These are phyloP conservation scores for Ramaria sp. DNA, from an alignment of 768 basidiomycete genomes.

Conservation along the genomic window DNA sequence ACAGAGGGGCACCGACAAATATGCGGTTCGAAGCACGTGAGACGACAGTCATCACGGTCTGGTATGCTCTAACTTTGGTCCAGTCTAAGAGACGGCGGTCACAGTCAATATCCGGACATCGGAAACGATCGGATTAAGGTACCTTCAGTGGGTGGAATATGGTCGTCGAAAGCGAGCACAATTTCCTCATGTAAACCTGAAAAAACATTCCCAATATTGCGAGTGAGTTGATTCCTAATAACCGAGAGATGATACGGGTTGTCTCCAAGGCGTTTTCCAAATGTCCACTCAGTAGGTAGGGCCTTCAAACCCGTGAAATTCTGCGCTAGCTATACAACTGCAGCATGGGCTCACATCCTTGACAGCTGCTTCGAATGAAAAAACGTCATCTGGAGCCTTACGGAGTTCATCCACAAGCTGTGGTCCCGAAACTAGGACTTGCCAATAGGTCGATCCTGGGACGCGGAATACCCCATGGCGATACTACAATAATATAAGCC, in stretches of 20 bases:
- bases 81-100: conserved; percentile 17
- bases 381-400: conserved; percentile 9
- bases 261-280: conserved; percentile 22
- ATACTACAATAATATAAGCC: not conserved
- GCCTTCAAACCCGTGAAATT: conserved; percentile 16
- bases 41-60: conserved; percentile 24
- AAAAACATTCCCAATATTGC: conserved; percentile 28
- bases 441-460: conserved; percentile 31
- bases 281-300: conserved; percentile 26
- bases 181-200: conserved; percentile 37
- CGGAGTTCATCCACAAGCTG: conserved; percentile 20
- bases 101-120: not conserved
- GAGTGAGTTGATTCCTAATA: conserved; percentile 22
- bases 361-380: conserved; percentile 8
- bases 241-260: conserved; percentile 23
- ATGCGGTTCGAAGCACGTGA: conserved; percentile 32
- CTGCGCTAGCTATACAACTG: not conserved
- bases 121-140: not conserved
- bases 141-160: conserved; percentile 19
- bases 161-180: conserved; percentile 26
- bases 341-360: conserved; percentile 3
- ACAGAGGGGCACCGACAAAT: conserved; percentile 39
- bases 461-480: conserved; percentile 29
- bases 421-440: conserved; percentile 24
- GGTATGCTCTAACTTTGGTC: conserved; percentile 21